Percentiles rank a stretch among this genome's conserved stretches.
phyloP scores from a whole-genome alignment of 1,139 yeast genomes.

The Suhomyces anneliseae region DNA sequence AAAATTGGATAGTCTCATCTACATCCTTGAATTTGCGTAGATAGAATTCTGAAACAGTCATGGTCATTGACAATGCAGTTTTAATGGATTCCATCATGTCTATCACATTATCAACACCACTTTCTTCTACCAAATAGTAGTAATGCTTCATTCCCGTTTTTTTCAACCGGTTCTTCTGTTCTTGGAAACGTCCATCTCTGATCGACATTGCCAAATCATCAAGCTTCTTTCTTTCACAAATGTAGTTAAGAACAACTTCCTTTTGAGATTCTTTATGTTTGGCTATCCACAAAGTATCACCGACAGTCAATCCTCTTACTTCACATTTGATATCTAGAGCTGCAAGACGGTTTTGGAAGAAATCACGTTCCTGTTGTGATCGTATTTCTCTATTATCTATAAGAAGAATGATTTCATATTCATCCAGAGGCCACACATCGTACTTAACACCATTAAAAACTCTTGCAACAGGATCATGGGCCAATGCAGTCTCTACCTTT shows the following conservation, averaged over 20 bases:
- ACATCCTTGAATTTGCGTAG: conserved; percentile 68
- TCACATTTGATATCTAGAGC: conserved; percentile 53
- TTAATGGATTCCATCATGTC: conserved; percentile 64
- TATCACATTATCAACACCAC: conserved; percentile 35
- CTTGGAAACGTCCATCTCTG: conserved; percentile 81
- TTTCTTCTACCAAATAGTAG: conserved; percentile 83
- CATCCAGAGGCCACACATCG: conserved; percentile 39
- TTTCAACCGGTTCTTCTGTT: conserved; percentile 76
- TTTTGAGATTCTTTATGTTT: conserved; percentile 54
- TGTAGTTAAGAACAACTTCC: conserved; percentile 72
- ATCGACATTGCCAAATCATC: conserved; percentile 86
- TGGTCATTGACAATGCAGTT: conserved; percentile 74
- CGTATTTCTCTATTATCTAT: conserved; percentile 82
- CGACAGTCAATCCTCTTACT: conserved; percentile 60
- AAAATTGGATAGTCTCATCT: conserved; percentile 71
- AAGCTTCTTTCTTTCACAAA: conserved; percentile 83
- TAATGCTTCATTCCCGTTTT: conserved; percentile 67
- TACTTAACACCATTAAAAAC: conserved; percentile 27
- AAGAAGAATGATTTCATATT: conserved; percentile 59
- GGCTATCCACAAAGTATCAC: conserved; percentile 92
- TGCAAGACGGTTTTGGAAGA: conserved; percentile 56
- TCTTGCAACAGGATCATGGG: conserved; percentile 27
- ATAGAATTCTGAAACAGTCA: conserved; percentile 66
- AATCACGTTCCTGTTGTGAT: conserved; percentile 62
- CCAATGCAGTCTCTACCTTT: not conserved